Evolutionary conservation across 345 rosid genomes (phyloP), one percentile per base, ranked within the genome.

Genomic region (Euphorbia peplus): DNA sequence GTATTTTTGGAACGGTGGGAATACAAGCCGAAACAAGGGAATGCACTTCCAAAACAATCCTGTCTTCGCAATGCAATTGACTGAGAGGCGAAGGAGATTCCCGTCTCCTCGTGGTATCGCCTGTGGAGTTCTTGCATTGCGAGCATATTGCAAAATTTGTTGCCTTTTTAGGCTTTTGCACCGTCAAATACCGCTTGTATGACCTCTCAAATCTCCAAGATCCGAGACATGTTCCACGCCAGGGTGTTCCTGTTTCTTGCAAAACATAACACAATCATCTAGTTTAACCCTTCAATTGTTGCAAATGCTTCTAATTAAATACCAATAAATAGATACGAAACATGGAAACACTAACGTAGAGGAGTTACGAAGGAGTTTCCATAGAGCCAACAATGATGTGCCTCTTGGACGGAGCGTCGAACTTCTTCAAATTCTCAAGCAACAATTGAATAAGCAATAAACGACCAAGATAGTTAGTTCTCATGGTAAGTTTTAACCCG

Each of bases 381-480:
- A 91, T 91, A 14, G 98, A 93, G 62, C 97, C 98, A 21, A 93
- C 97, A 18, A 93, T 93, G 76, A 91, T 91, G 80, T 91, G 88
- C 42, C 97, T 90, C 76, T 82, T 91, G 4, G 86, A 84, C 28
- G 96, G 89, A 75, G 86, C 85, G 71, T 91, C 97, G 0, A 97
- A 91, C 63, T 91, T 63, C 67, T 85, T 77, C 75, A 93, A 29
- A 58, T 88, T 92, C 46, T 91, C 97, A 57, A 91, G 90, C 79
- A 91, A 77, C 68, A 91, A 79, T 71, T 95, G 77, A 0, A 96
- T 83, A 5, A 93, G 91, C 41, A 93, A 82, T 72, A 91, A 93
- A 63, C 91, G 98, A n/a, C 98, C 98, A 0, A 91, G 89, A 75
- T 93, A 97, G 81, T 93, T 93, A n/a, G 97, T 93, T 37, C 96